These are phyloP conservation scores for Austroboletus novae-zelandiae DNA, from an alignment of 1,284 basidiomycete genomes.

Conservation along the genomic window DNA sequence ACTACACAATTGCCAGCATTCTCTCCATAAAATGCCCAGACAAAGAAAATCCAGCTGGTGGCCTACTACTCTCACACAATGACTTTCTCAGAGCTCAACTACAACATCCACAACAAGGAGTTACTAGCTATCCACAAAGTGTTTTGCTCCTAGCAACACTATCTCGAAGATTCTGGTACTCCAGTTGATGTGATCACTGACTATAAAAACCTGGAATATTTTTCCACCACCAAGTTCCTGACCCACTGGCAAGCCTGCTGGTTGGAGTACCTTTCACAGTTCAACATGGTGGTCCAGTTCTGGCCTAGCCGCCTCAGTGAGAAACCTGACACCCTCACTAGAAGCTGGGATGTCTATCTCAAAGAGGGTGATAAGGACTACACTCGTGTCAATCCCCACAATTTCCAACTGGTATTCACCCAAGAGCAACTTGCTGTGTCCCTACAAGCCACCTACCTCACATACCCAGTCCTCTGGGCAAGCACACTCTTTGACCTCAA, in stretches of 20 bases:
- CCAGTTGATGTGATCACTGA: slow-evolving; percentile 12
- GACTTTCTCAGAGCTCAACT: not conserved
- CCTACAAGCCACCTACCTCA: too few relatives aligned
- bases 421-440: too few relatives aligned
- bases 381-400: too few relatives aligned
- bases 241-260: not conserved
- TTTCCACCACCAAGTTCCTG: slow-evolving; percentile 3
- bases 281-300: not conserved
- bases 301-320: not conserved
- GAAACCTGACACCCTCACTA: not conserved
- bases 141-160: not conserved
- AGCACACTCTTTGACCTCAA: not conserved
- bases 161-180: not conserved
- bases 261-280: not conserved
- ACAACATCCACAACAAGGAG: not conserved
- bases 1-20: too few relatives aligned
- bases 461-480: too few relatives aligned
- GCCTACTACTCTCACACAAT: too few relatives aligned
- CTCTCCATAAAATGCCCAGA: too few relatives aligned
- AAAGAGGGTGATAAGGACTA: too few relatives aligned
- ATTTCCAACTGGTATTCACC: too few relatives aligned
- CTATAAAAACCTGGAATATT: slow-evolving; percentile 17
- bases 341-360: too few relatives aligned
- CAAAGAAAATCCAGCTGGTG: too few relatives aligned
- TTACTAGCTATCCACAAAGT: not conserved